Percentiles rank a stretch among this genome's conserved stretches.
These are phyloP conservation scores for Trichosanthes truncata DNA, from an alignment of 306 rosid species.

Conservation along the genomic window DNA sequence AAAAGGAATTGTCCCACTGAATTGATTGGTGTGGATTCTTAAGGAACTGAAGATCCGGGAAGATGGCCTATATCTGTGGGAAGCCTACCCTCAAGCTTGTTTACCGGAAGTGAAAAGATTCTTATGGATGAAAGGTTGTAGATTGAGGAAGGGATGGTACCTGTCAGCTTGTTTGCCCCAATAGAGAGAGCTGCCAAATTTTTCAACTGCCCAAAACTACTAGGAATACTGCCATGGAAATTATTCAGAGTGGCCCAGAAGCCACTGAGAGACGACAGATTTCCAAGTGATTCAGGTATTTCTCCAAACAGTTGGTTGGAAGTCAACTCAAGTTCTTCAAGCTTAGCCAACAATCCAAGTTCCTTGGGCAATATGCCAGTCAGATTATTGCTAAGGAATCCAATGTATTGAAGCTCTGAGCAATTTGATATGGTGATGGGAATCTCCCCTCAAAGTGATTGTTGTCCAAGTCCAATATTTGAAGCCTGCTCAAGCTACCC, in stretches of 20 bases:
- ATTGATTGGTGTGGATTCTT: not conserved
- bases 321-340: not conserved
- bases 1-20: conserved; percentile 17
- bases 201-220: conserved; percentile 15
- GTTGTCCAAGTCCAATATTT: not conserved
- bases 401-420: not conserved
- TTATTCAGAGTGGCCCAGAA: not conserved
- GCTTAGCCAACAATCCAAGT: conserved; percentile 1
- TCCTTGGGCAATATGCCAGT: not conserved
- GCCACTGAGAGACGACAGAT: conserved; percentile 1
- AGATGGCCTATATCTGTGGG: conserved; percentile 8
- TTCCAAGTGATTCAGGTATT: conserved; percentile 16
- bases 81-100: conserved; percentile 19
- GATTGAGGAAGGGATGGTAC: conserved; percentile 17
- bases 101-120: not conserved
- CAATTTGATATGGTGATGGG: conserved; percentile 10
- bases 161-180: conserved; percentile 9
- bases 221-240: conserved; percentile 20
- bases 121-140: conserved; percentile 18
- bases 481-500: conserved; percentile 10
- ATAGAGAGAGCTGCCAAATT: not conserved
- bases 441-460: conserved; percentile 20
- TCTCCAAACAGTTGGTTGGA: conserved; percentile 12
- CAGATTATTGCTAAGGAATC: not conserved
- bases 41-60: conserved; percentile 15